Percentiles rank a stretch among this genome's conserved stretches.
These are phyloP conservation scores for Teratosphaeria pseudoeucalypti DNA, from an alignment of 2,329 filamentous ascomycete genomes.

Conservation along the genomic window DNA sequence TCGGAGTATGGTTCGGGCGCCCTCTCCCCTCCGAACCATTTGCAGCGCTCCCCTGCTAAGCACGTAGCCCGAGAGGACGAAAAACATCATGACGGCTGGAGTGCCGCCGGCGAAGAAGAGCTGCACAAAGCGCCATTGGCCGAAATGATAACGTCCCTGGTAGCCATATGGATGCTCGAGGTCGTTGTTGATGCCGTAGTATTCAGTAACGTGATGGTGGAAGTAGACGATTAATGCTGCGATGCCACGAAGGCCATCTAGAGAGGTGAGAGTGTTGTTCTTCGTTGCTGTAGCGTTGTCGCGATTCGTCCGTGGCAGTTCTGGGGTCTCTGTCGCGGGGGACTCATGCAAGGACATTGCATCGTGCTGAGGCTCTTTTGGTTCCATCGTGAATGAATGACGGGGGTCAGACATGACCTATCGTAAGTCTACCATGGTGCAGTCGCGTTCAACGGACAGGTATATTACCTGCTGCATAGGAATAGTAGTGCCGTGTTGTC, in stretches of 20 bases:
- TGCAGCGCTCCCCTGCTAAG: conserved; percentile 28
- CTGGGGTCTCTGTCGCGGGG: background rate
- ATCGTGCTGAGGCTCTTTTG: background rate
- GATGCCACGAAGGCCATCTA: background rate
- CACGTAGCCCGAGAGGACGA: conserved; percentile 43
- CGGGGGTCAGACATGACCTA: background rate
- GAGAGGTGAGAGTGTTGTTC: background rate
- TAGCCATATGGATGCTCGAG: background rate
- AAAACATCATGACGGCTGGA: conserved; percentile 44
- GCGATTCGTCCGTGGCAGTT: background rate
- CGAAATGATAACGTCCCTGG: background rate
- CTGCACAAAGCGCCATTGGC: conserved; percentile 46
- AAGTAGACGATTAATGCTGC: background rate
- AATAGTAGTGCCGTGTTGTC: background rate
- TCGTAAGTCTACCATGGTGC: background rate
- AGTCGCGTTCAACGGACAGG: background rate
- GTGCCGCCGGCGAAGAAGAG: conserved; percentile 51
- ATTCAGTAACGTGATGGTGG: background rate
- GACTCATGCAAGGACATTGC: background rate
- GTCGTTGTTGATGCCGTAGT: background rate
- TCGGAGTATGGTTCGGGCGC: background rate
- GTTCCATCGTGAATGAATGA: background rate
- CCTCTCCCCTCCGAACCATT: background rate
- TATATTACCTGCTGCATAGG: background rate
- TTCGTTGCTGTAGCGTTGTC: background rate